Conservation (phyloP, 345 rosid species). For the Psidium guajava region DNA sequence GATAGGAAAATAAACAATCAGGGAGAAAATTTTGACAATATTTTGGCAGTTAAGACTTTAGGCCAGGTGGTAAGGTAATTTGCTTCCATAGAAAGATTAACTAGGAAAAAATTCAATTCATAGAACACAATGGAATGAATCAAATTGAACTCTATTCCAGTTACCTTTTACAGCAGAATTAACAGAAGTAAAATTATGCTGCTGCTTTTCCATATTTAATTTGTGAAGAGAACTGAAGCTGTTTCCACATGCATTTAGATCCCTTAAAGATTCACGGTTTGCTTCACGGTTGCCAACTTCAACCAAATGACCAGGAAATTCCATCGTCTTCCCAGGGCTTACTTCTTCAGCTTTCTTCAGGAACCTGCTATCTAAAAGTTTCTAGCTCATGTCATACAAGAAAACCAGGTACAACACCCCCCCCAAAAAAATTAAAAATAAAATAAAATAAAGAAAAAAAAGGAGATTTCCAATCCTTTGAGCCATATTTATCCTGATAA, state of each 20-base stretch:
- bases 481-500: not conserved
- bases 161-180: not conserved
- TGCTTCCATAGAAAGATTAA: not conserved
- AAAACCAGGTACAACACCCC: conserved; percentile 14
- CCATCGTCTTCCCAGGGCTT: conserved; percentile 25
- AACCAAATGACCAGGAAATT: conserved; percentile 37
- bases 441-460: too few relatives aligned
- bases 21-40: not conserved
- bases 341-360: conserved; percentile 38
- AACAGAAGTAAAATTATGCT: not conserved
- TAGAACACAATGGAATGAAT: not conserved
- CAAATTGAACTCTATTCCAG: not conserved
- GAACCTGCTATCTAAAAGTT: conserved; percentile 28
- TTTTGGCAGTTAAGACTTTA: not conserved
- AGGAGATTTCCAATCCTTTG: too few relatives aligned
- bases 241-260: not conserved
- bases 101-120: not conserved
- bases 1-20: not conserved
- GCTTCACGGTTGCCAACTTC: conserved; percentile 28
- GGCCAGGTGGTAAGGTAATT: not conserved
- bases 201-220: not conserved
- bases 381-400: conserved; percentile 38
- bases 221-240: not conserved
- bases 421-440: not conserved
- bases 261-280: not conserved